A percentile compares a stretch with the other conserved stretches of the same genome.
Evolutionary conservation across 225 moss, liverwort and hornwort species (phyloP).

Genomic region (Sphagnum contortum): DNA sequence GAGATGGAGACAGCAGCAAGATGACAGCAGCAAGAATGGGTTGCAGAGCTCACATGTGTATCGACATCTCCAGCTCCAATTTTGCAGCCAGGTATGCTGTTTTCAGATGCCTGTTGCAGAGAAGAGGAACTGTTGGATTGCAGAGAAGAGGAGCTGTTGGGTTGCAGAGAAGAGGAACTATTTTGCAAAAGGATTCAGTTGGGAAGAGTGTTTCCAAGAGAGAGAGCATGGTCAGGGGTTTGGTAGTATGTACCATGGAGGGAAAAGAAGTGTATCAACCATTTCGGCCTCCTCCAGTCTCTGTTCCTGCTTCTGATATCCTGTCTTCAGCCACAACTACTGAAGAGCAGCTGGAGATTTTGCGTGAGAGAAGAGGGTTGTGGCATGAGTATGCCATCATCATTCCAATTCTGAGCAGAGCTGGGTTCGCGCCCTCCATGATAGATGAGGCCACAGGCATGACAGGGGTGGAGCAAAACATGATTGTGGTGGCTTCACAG

Average conservation of each 20-base stretch:
- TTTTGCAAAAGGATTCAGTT: too few species aligned
- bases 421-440: constrained; percentile 67
- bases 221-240: too few species aligned
- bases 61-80: too few species aligned
- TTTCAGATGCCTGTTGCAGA: too few species aligned
- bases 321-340: constrained; percentile 31
- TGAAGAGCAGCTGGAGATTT: constrained; percentile 61
- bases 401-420: constrained; percentile 37
- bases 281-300: constrained; percentile 58
- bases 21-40: too few species aligned
- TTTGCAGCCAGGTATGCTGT: too few species aligned
- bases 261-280: constrained; percentile 69
- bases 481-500: constrained; percentile 62
- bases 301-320: background rate
- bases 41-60: too few species aligned
- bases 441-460: constrained; percentile 84
- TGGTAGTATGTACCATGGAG: constrained; percentile 4
- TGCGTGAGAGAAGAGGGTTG: constrained; percentile 63
- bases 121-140: too few species aligned
- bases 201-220: too few species aligned
- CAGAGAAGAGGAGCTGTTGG: too few species aligned
- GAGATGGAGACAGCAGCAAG: too few species aligned
- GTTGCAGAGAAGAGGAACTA: too few species aligned
- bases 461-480: constrained; percentile 88
- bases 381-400: constrained; percentile 67